Percentiles rank a stretch among this genome's conserved stretches.
These are phyloP conservation scores for Penicillium fuscoglaucum DNA, from an alignment of 2,329 filamentous ascomycete species.

Conservation along the genomic window DNA sequence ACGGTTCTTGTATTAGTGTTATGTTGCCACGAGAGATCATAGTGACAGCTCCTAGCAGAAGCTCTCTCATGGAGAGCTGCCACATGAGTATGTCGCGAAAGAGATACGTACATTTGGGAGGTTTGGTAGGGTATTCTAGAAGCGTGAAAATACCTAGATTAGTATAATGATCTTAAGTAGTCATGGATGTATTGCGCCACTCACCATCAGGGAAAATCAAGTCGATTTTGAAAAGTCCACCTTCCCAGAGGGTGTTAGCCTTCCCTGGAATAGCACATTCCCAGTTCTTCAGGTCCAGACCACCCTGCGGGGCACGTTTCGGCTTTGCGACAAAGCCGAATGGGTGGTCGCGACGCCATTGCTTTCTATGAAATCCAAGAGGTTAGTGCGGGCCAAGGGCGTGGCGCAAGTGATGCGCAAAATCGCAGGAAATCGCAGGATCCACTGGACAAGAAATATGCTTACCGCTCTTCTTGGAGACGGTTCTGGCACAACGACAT, in stretches of 20 bases:
- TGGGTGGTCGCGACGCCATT: constrained; percentile 95
- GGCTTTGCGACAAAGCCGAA: constrained; percentile 97
- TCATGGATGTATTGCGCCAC: constrained; percentile 32
- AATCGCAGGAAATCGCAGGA: too few species aligned
- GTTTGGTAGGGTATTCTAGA: constrained; percentile 95
- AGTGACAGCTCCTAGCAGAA: background rate
- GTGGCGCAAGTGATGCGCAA: background rate
- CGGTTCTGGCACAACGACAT: constrained; percentile 91
- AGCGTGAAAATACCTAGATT: constrained; percentile 13
- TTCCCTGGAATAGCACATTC: constrained; percentile 96
- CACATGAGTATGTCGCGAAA: background rate
- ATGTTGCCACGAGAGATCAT: background rate
- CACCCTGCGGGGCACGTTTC: constrained; percentile 72
- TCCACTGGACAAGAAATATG: background rate
- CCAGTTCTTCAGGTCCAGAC: constrained; percentile 92
- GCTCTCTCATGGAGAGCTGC: too few species aligned
- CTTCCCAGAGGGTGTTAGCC: constrained; percentile 95
- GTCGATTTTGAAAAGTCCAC: constrained; percentile 92
- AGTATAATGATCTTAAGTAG: constrained; percentile 11
- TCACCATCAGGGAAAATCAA: constrained; percentile 90
- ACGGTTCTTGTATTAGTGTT: constrained; percentile 5
- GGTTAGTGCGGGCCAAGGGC: constrained; percentile 11
- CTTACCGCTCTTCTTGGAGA: constrained; percentile 79
- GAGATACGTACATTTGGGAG: constrained; percentile 80
- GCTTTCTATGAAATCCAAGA: constrained; percentile 63